These are phyloP conservation scores for Acrasis kona DNA, from an alignment of 78 protist genomes.

Conservation along the genomic window DNA sequence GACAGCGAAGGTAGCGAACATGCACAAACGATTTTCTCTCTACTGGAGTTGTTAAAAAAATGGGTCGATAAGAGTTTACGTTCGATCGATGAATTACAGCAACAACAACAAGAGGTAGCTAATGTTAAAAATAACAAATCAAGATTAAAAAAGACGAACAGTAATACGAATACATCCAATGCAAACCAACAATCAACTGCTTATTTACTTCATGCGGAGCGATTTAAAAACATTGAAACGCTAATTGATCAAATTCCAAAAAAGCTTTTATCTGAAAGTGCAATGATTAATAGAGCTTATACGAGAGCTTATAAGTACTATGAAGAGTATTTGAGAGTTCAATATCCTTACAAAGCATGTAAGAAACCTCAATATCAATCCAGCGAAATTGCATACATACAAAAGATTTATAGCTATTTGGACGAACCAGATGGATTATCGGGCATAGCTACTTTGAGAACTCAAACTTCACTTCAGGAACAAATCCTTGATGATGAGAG, in stretches of 20 bases:
- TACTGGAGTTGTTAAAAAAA: neutral
- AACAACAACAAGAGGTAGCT: neutral
- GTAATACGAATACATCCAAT: no score
- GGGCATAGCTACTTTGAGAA: slow-evolving; percentile 7
- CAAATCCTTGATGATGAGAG: slow-evolving; percentile 1
- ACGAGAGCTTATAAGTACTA: neutral
- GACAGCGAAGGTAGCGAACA: neutral
- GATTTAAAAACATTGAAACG: neutral
- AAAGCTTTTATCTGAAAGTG: neutral
- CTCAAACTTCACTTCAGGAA: neutral
- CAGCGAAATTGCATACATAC: slow-evolving; percentile 7
- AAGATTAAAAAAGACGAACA: neutral
- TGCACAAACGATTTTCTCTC: neutral
- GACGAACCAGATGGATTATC: slow-evolving; percentile 17
- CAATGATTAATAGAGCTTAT: neutral
- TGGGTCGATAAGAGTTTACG: slow-evolving; percentile 5
- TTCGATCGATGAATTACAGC: neutral
- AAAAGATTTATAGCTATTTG: neutral
- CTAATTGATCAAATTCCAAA: neutral
- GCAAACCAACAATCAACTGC: no score
- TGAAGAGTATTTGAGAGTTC: neutral
- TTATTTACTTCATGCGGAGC: neutral
- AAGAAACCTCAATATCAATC: neutral
- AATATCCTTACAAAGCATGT: neutral
- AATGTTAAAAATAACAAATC: neutral